These are phyloP conservation scores for Lyophyllum atratum DNA, from an alignment of 768 basidiomycete genomes.

Conservation along the genomic window DNA sequence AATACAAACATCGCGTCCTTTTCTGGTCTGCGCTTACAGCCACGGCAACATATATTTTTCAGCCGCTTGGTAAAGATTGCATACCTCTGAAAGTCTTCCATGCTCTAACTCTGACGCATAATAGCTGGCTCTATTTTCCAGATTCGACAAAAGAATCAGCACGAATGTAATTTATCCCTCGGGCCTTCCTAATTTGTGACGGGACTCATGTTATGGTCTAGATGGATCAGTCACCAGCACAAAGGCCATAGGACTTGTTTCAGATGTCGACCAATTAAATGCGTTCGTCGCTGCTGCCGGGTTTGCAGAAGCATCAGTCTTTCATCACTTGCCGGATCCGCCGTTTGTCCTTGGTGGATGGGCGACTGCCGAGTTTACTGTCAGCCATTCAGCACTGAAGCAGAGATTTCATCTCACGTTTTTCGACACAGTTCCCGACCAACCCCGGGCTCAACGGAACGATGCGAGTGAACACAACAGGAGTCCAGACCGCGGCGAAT, in stretches of 20 bases:
- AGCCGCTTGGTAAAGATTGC: slow-evolving; percentile 54
- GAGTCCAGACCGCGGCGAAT: slow-evolving; percentile 45
- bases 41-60: slow-evolving; percentile 46
- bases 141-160: slow-evolving; percentile 29
- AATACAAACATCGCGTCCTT: slow-evolving; percentile 56
- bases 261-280: slow-evolving; percentile 44
- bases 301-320: slow-evolving; percentile 46
- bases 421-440: slow-evolving; percentile 39
- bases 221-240: slow-evolving; percentile 41
- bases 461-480: slow-evolving; percentile 53
- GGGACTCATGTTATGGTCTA: slow-evolving; percentile 18
- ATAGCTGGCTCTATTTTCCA: slow-evolving; percentile 46
- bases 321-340: slow-evolving; percentile 52
- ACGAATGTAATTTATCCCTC: slow-evolving; percentile 19
- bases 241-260: slow-evolving; percentile 45
- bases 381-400: slow-evolving; percentile 20
- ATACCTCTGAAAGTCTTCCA: slow-evolving; percentile 21
- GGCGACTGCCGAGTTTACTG: slow-evolving; percentile 57
- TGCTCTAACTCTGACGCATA: slow-evolving; percentile 8
- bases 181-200: neutral
- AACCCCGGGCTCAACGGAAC: slow-evolving; percentile 51
- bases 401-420: neutral
- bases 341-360: slow-evolving; percentile 55
- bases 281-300: slow-evolving; percentile 64
- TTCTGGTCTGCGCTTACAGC: slow-evolving; percentile 54